Conservation (phyloP, 306 rosid genomes). For the Echinosophora koreensis region DNA sequence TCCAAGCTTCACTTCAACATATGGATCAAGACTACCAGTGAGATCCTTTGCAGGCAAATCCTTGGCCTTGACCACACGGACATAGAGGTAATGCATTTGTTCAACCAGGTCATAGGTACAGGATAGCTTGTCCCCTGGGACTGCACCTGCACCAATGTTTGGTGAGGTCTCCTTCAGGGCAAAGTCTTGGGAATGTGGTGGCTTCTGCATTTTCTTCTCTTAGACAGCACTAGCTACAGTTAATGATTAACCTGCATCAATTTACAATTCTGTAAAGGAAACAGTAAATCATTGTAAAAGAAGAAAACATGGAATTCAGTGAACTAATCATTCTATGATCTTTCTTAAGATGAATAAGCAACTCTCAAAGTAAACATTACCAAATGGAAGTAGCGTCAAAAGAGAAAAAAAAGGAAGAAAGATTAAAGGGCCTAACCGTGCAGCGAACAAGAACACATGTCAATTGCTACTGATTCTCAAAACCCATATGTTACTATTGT, state of each 20-base stretch:
- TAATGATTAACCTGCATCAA: conserved; percentile 25
- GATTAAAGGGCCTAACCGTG: conserved; percentile 23
- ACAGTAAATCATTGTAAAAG: background rate
- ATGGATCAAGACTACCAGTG: conserved; percentile 89
- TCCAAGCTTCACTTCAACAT: conserved; percentile 90
- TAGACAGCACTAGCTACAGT: conserved; percentile 6
- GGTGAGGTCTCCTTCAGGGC: conserved; percentile 87
- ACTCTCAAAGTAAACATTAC: conserved; percentile 10
- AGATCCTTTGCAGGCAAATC: conserved; percentile 88
- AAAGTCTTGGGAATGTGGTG: conserved; percentile 71
- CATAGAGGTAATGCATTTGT: conserved; percentile 91
- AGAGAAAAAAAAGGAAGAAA: background rate
- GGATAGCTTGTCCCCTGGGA: conserved; percentile 75
- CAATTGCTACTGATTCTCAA: background rate
- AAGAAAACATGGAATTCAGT: conserved; percentile 23
- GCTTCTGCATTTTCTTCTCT: conserved; percentile 73
- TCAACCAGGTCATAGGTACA: conserved; percentile 92
- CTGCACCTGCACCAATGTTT: conserved; percentile 77
- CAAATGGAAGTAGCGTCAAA: conserved; percentile 6
- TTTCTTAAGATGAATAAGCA: conserved; percentile 10
- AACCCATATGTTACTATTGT: background rate
- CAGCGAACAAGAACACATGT: background rate
- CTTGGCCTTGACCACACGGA: conserved; percentile 85
- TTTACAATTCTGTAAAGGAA: background rate
- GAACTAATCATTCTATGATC: conserved; percentile 5